Evolutionary conservation across 306 rosid genomes (phyloP).

Genomic region (Medicago ruthenica): DNA sequence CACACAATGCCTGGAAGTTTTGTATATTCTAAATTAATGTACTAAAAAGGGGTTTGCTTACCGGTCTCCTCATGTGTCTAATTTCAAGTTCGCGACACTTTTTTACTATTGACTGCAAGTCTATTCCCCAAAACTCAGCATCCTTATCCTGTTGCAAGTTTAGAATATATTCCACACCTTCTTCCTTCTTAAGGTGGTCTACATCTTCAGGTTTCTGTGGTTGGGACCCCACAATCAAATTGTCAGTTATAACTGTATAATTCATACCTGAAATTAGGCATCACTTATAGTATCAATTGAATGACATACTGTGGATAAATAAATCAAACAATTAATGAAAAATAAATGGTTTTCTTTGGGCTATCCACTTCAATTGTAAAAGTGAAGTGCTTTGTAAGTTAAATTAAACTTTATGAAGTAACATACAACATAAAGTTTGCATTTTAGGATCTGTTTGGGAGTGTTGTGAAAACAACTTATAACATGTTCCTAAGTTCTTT

Average conservation of each 20-base stretch:
- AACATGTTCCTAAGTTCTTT: no score
- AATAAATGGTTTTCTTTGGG: not conserved
- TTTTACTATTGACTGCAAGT: constrained; percentile 62
- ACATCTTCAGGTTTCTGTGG: constrained; percentile 92
- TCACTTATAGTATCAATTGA: constrained; percentile 37
- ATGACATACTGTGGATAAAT: constrained; percentile 1
- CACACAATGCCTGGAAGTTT: not conserved
- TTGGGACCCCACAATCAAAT: constrained; percentile 90
- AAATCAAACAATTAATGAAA: not conserved
- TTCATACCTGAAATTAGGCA: constrained; percentile 82
- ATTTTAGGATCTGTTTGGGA: no score
- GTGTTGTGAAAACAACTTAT: no score
- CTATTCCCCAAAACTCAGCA: constrained; percentile 86
- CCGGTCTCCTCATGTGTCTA: constrained; percentile 84
- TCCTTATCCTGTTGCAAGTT: constrained; percentile 94
- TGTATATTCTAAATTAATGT: constrained; percentile 16
- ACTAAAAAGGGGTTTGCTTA: constrained; percentile 45
- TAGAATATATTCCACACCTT: constrained; percentile 83
- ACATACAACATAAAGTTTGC: no score
- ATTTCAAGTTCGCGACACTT: constrained; percentile 68
- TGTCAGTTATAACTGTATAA: constrained; percentile 75
- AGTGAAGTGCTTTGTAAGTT: no score
- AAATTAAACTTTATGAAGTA: no score
- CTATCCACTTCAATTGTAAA: constrained; percentile 11
- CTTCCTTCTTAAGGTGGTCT: constrained; percentile 72